Percentiles rank a stretch among this genome's conserved stretches.
Evolutionary conservation across 768 basidiomycete genomes (phyloP).

Genomic region (Naganishia onofrii): DNA sequence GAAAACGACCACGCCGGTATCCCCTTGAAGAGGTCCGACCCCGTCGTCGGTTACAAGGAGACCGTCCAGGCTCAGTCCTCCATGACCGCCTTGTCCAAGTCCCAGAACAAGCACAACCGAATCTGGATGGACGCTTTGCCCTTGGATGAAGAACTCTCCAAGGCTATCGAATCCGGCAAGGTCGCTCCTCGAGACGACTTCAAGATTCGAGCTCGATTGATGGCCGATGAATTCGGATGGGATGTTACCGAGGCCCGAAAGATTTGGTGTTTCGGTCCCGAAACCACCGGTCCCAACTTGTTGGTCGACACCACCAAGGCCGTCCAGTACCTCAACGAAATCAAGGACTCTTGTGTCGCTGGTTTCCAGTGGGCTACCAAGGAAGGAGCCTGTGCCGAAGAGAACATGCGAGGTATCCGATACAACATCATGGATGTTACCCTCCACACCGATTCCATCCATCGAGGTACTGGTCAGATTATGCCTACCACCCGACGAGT

Average conservation of each 20-base stretch:
- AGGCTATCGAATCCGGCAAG: constrained; percentile 84
- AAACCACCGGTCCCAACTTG: constrained; percentile 93
- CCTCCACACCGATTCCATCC: constrained; percentile 96
- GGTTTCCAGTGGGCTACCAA: constrained; percentile 99
- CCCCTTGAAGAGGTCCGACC: constrained; percentile 93
- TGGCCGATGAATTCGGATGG: constrained; percentile 96
- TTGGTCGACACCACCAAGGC: constrained; percentile 98
- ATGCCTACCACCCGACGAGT: constrained; percentile 96
- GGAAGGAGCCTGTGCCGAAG: constrained; percentile 93
- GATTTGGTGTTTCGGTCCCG: constrained; percentile 99
- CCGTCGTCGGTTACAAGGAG: constrained; percentile 94
- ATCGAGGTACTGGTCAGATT: constrained; percentile 96
- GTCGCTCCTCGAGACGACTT: constrained; percentile 92
- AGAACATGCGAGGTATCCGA: constrained; percentile 98
- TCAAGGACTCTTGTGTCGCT: constrained; percentile 99
- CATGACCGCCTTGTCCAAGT: constrained; percentile 95
- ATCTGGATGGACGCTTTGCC: constrained; percentile 91
- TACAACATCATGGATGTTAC: constrained; percentile 95
- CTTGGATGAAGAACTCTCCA: constrained; percentile 86
- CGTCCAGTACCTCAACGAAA: constrained; percentile 98
- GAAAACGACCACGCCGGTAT: constrained; percentile 99
- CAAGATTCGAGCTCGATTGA: constrained; percentile 88
- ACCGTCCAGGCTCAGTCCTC: constrained; percentile 93
- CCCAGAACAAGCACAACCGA: constrained; percentile 99
- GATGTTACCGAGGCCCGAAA: constrained; percentile 98